Base-by-base conservation (phyloP, 305 asterid genomes). In the Euphrasia arctica region DNA sequence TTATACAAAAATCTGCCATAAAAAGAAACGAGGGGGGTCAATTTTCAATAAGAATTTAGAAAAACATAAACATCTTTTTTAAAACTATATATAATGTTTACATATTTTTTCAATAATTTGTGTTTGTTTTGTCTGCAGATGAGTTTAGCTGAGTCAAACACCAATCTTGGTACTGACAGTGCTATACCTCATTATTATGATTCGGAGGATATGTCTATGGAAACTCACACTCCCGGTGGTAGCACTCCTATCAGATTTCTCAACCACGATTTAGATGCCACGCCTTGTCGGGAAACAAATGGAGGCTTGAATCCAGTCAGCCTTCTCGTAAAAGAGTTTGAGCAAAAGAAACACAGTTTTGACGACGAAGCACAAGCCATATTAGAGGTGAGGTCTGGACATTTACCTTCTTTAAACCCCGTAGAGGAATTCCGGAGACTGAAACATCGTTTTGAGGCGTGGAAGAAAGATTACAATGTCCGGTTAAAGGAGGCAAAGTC, bases 391-490 rank as follows among this genome's bases (percentile, higher is more conserved):
- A 85, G 78, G 69, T 47, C 88, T 5, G 89, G 77, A n/a, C 84
- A 73, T 57, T 71, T 80, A 3, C 68, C 77, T 18, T 54, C 76
- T 52, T 14, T 47, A 48, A 77, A 72, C 66, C 77, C 84, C 58
- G 66, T 67, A 3, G 87, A 81, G 66, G 96, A 88, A 48, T 76
- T 82, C 48, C 82, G 87, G 60, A 79, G 77, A 70, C 79, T 93
- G 64, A 93, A 74, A 74, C 74, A 63, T 45, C 73, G 79, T 72
- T 90, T 88, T 59, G 85, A 83, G 72, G 72, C 72, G 1, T 94
- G 96, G 96, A 90, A 81, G 69, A 85, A 83, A 67, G 97, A 88
- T 29, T 90, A 78, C 77, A 88, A 85, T 75, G 68, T 54, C 22
- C 81, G 95, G 71, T 63, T 94, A 54, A 85, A 71, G 80, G 91